Base-by-base conservation (phyloP, 306 rosid genomes). In the Castanopsis chinensis region DNA sequence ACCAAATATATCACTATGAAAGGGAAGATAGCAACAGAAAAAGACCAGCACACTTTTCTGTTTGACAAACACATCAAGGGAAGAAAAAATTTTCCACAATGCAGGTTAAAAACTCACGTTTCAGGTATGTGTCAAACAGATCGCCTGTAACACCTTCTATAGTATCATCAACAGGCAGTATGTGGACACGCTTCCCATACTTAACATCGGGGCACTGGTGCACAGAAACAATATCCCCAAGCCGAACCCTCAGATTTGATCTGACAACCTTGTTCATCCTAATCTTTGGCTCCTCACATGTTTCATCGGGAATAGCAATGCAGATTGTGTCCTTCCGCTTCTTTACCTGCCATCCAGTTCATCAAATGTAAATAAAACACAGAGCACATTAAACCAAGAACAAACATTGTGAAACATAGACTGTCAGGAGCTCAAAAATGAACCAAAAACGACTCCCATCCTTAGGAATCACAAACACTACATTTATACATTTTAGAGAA, bases 251-350 rank as follows among this genome's bases (percentile, higher is more conserved):
- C 86, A 88, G 67, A 79, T 88, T 88, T 1, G 89, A 83, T 65
- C 91, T 86, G 53, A 88, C 89, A 81, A 88, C 86, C 64, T 88
- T 86, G 80, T 88, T 88, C 88, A 88, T 86, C 77, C 89, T 86
- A 37, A 88, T 86, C 81, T 53, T 88, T 4, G 86, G 80, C 78
- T 79, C 89, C 59, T 88, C 91, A 79, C 89, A 88, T 3, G 72
- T 61, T 21, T 88, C 91, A 60, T 88, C 89, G 4, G 86, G 86
- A 73, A 88, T 81, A 57, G 89, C 89, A n/a, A 88, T 86, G 76
- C 91, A 88, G 65, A 88, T 45, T 18, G 89, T 88, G 82, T 88
- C 86, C 79, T 33, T 88, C 28, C 89, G 23, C 79, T 88, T 88
- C 87, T 88, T 88, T 2, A 86, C 91, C 91, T 83, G 72, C 30